Evolutionary conservation across 2,329 filamentous ascomycete species (phyloP).

Genomic region (Stemphylium lycopersici): DNA sequence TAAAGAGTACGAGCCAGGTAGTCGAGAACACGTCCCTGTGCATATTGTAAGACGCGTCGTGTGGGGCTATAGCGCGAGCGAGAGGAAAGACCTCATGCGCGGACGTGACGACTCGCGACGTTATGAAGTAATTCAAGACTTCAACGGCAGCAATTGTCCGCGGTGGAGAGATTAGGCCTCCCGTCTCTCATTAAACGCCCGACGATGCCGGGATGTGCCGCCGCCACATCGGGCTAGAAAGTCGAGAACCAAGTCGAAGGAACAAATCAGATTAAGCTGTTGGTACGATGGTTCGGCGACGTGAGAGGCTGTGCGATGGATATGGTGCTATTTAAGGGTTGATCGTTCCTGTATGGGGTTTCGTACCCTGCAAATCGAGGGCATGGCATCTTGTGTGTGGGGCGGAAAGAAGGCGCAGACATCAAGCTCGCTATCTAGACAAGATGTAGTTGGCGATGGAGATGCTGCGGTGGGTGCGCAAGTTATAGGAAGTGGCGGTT

Average conservation of each 20-base stretch:
- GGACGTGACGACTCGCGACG: background rate
- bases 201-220: background rate
- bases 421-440: background rate
- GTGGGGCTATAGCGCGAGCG: background rate
- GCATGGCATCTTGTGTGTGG: background rate
- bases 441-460: background rate
- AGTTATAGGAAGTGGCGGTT: background rate
- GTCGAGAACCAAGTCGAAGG: background rate
- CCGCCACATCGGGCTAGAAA: background rate
- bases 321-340: background rate
- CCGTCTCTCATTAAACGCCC: background rate
- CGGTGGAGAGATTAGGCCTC: background rate
- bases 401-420: background rate
- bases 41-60: background rate
- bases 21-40: background rate
- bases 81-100: background rate
- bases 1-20: background rate
- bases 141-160: background rate
- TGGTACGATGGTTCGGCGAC: background rate
- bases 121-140: background rate
- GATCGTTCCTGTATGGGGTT: background rate
- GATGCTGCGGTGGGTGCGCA: background rate
- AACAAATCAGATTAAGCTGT: background rate
- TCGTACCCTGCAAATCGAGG: background rate
- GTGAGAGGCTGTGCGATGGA: conserved; percentile 1